These are phyloP conservation scores for Murraya koenigii DNA, from an alignment of 345 rosid species.

Conservation along the genomic window DNA sequence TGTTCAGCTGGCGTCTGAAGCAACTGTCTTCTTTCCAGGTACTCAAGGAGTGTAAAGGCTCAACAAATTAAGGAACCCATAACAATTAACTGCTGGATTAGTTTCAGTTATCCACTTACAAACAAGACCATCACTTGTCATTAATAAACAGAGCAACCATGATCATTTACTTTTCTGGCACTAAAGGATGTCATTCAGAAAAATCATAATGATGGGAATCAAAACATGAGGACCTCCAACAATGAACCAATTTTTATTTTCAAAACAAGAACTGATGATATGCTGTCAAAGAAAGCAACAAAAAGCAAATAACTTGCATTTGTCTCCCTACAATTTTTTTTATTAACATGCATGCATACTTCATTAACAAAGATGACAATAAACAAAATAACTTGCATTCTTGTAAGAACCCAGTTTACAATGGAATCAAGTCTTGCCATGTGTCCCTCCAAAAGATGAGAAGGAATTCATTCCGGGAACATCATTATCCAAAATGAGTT, in stretches of 20 bases:
- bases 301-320: not conserved
- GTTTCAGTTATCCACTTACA: not conserved
- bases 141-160: not conserved
- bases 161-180: not conserved
- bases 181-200: not conserved
- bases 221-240: not conserved
- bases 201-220: not conserved
- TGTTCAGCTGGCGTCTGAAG: constrained; percentile 70
- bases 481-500: no score
- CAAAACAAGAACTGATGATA: not conserved
- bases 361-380: no score
- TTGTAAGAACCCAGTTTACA: no score
- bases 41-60: constrained; percentile 57
- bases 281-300: not conserved
- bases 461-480: no score
- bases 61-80: constrained; percentile 51
- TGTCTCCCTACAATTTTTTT: no score
- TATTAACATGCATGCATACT: no score
- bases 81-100: constrained; percentile 5
- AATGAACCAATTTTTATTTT: constrained; percentile 2
- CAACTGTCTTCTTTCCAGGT: constrained; percentile 68
- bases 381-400: no score
- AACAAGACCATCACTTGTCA: not conserved
- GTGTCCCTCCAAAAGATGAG: no score
- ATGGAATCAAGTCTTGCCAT: no score